phyloP scores from a whole-genome alignment of 331 rosid species.

The Stylosanthes scabra region DNA sequence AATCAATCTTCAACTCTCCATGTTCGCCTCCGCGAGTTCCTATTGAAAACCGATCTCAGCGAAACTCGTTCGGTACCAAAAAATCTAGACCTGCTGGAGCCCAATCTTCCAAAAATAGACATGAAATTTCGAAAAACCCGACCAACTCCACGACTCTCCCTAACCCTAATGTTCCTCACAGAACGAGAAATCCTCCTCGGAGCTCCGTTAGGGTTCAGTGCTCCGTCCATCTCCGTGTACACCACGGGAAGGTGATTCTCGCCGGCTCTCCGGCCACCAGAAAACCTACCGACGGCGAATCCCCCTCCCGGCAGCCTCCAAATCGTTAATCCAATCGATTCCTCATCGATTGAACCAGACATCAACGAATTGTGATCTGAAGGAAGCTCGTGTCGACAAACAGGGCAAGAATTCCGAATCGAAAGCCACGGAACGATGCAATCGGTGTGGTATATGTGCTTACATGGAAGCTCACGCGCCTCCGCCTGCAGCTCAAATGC shows the following conservation, averaged over 20 bases:
- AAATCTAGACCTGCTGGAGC: constrained; percentile 51
- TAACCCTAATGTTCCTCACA: constrained; percentile 60
- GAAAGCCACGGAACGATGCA: constrained; percentile 96
- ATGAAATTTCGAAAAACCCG: constrained; percentile 64
- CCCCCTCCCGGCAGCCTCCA: constrained; percentile 97
- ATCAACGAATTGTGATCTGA: constrained; percentile 50
- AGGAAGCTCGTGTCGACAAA: constrained; percentile 94
- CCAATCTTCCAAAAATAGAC: constrained; percentile 68
- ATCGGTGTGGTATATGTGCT: constrained; percentile 86
- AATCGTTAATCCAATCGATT: constrained; percentile 78
- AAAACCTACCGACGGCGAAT: constrained; percentile 86
- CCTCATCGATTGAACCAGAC: constrained; percentile 61
- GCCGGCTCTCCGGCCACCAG: constrained; percentile 63
- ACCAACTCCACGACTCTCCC: constrained; percentile 73
- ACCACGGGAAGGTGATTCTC: constrained; percentile 83
- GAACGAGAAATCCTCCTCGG: constrained; percentile 69
- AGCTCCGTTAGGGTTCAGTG: constrained; percentile 60
- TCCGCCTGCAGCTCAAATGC: constrained; percentile 76
- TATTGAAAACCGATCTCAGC: constrained; percentile 58
- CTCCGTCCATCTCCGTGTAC: constrained; percentile 96
- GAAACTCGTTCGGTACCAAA: constrained; percentile 54
- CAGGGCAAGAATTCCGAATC: constrained; percentile 87
- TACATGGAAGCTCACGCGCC: constrained; percentile 94
- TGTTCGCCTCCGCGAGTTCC: constrained; percentile 62
- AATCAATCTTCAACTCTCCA: constrained; percentile 67